These are phyloP conservation scores for Hypoxylon fragiforme DNA, from an alignment of 495 filamentous ascomycete species.

Conservation along the genomic window DNA sequence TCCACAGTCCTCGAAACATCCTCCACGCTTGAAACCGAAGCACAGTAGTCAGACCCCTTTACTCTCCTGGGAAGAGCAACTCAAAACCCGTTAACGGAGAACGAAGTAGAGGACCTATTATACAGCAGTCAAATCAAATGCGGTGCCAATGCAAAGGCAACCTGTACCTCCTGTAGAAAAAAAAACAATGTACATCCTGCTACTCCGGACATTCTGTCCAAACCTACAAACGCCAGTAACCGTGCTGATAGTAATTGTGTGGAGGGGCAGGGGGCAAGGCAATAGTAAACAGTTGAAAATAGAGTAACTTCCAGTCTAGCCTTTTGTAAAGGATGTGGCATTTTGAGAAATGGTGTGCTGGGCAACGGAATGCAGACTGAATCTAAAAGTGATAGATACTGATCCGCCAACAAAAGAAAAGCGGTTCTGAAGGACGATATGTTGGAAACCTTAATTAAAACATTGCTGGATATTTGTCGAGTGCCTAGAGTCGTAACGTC, in stretches of 20 bases:
- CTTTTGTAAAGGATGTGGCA: background rate
- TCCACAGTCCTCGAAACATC: conserved; percentile 18
- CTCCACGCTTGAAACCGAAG: conserved; percentile 15
- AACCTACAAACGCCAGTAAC: conserved; percentile 35
- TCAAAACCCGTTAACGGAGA: conserved; percentile 7
- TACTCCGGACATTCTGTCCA: conserved; percentile 35
- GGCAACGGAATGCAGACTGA: conserved; percentile 1
- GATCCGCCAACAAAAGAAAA: conserved; percentile 33
- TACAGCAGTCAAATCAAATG: conserved; percentile 31
- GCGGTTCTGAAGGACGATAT: too few species aligned
- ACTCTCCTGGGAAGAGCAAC: conserved; percentile 6
- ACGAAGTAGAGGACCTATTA: conserved; percentile 27
- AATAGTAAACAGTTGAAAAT: conserved; percentile 11
- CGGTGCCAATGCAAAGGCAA: conserved; percentile 16
- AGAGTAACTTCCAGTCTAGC: conserved; percentile 6
- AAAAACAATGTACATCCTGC: conserved; percentile 21
- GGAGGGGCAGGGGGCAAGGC: too few species aligned
- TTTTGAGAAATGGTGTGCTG: conserved; percentile 2
- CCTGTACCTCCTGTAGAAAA: conserved; percentile 9
- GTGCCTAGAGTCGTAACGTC: conserved; percentile 30
- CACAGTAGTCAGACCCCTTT: conserved; percentile 4
- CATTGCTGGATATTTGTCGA: conserved; percentile 22
- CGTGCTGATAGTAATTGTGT: conserved; percentile 18
- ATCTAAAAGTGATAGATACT: conserved; percentile 6
- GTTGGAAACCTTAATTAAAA: conserved; percentile 25